Evolutionary conservation across 305 asterid genomes (phyloP).

Genomic region (Ilex paraguariensis): DNA sequence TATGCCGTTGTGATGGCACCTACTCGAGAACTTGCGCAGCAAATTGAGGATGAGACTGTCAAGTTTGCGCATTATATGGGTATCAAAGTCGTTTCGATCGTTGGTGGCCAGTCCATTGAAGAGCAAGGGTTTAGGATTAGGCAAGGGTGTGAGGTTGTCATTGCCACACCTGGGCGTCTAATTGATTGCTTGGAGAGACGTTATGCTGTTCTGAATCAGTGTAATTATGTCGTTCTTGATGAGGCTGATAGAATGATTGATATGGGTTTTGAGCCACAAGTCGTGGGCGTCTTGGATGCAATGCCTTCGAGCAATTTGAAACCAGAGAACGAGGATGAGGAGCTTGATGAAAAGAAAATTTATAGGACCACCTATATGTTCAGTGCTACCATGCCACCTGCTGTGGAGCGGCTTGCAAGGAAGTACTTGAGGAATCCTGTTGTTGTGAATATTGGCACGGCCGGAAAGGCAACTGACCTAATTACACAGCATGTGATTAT

Average conservation of each 20-base stretch:
- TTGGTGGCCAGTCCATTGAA: neutral
- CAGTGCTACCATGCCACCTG: constrained; percentile 2
- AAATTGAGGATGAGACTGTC: neutral
- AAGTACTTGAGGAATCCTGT: constrained; percentile 1
- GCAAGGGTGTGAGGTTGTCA: neutral
- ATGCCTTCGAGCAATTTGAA: no score
- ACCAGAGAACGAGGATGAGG: no score
- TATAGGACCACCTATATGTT: neutral
- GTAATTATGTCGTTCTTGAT: no score
- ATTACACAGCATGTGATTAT: neutral
- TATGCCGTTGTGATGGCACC: constrained; percentile 2
- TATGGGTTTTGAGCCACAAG: no score
- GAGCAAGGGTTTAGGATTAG: no score
- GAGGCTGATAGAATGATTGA: no score
- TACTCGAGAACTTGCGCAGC: neutral
- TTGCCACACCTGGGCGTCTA: neutral
- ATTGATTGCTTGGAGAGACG: neutral
- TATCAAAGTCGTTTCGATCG: neutral
- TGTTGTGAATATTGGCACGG: neutral
- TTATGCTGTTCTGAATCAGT: no score
- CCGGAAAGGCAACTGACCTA: neutral
- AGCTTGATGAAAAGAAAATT: neutral
- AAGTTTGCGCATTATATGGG: neutral
- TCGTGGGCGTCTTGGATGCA: no score
- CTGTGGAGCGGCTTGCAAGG: neutral